Percentiles rank a stretch among this genome's conserved stretches.
Evolutionary conservation across 257 asterid genomes (phyloP).

Genomic region (Capsicum baccatum): DNA sequence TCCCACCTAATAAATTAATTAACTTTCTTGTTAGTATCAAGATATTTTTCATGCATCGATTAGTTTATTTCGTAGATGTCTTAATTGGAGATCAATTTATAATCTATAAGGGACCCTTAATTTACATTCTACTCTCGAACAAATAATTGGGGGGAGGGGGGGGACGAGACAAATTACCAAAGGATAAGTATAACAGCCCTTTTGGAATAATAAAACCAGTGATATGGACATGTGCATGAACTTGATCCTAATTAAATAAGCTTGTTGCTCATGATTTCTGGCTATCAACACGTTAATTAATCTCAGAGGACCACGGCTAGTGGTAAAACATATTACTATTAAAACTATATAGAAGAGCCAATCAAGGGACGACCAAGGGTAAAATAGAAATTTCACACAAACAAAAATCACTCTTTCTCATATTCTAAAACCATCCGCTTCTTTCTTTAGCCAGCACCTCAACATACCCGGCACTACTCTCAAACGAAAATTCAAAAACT

Average conservation of each 20-base stretch:
- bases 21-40: background rate
- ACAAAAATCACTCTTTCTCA: no score
- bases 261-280: background rate
- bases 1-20: slow-evolving; percentile 10
- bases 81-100: slow-evolving; percentile 17
- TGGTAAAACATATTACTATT: background rate
- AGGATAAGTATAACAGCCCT: slow-evolving; percentile 2
- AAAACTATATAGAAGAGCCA: no score
- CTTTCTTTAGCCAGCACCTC: no score
- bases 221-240: background rate
- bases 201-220: background rate
- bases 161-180: background rate
- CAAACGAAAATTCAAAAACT: no score
- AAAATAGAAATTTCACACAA: no score
- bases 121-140: background rate
- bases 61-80: background rate
- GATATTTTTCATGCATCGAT: background rate
- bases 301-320: background rate
- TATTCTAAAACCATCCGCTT: no score
- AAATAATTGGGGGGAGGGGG: no score
- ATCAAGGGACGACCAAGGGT: no score
- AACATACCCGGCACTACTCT: no score
- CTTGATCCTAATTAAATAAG: background rate
- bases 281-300: background rate
- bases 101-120: slow-evolving; percentile 6